Conservation (phyloP, 305 asterid species). For the Rubia occidens region DNA sequence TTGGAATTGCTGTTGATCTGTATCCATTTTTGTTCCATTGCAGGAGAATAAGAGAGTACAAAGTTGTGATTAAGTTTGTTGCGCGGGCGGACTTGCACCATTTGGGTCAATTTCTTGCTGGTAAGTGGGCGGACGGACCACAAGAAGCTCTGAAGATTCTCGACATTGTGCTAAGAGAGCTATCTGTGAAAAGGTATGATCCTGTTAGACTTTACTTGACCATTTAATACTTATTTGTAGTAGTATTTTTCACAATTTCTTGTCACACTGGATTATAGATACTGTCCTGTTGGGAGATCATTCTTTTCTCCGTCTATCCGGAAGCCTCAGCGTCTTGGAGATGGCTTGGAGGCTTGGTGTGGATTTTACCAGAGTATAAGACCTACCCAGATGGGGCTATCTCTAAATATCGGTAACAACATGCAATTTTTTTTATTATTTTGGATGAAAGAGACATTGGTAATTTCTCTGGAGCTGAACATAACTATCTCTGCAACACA, state of each 20-base stretch:
- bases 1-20: not conserved
- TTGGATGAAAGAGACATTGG: not conserved
- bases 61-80: conserved; percentile 75
- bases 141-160: conserved; percentile 91
- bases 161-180: conserved; percentile 90
- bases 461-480: conserved; percentile 10
- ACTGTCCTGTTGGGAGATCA: conserved; percentile 86
- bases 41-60: conserved; percentile 83
- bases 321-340: conserved; percentile 81
- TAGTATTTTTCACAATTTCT: not conserved
- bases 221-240: not conserved
- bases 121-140: conserved; percentile 88
- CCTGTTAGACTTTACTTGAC: not conserved
- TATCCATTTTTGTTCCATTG: conserved; percentile 12
- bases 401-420: conserved; percentile 76
- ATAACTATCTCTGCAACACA: conserved; percentile 21
- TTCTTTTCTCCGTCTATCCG: conserved; percentile 87
- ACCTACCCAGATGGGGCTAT: conserved; percentile 98
- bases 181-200: conserved; percentile 59
- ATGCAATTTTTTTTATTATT: not conserved
- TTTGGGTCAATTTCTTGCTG: conserved; percentile 83
- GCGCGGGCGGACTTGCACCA: conserved; percentile 84
- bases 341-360: conserved; percentile 97
- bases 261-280: conserved; percentile 35
- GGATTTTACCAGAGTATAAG: conserved; percentile 98